phyloP scores from a whole-genome alignment of 139 green algal species.

The Picochlorum sp. region DNA sequence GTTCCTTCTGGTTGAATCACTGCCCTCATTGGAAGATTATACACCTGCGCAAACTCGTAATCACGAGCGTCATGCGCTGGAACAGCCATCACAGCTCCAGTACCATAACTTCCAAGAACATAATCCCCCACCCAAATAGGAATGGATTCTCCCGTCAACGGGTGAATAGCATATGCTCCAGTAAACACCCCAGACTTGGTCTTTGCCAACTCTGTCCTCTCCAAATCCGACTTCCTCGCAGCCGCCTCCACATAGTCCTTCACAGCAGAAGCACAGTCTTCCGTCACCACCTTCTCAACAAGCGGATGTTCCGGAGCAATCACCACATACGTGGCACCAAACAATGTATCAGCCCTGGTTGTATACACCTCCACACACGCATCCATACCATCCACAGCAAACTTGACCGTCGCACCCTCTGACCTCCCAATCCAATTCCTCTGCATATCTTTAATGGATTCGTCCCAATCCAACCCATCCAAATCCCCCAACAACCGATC shows the following conservation, averaged over 20 bases:
- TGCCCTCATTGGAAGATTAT: slow-evolving; percentile 60
- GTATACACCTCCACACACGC: slow-evolving; percentile 70
- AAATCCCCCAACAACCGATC: slow-evolving; percentile 90
- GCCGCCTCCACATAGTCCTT: slow-evolving; percentile 70
- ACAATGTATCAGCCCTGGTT: slow-evolving; percentile 92
- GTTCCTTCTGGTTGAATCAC: slow-evolving; percentile 33
- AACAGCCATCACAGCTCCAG: slow-evolving; percentile 95
- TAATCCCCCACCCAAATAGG: slow-evolving; percentile 97
- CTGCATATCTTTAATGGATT: slow-evolving; percentile 98
- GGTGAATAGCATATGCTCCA: slow-evolving; percentile 75
- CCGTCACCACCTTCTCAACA: slow-evolving; percentile 33
- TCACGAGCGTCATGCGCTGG: slow-evolving; percentile 89
- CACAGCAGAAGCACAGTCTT: slow-evolving; percentile 9
- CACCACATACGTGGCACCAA: slow-evolving; percentile 94
- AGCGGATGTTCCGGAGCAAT: slow-evolving; percentile 92
- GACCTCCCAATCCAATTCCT: slow-evolving; percentile 95
- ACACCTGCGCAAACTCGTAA: slow-evolving; percentile 79
- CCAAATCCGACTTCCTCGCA: slow-evolving; percentile 78
- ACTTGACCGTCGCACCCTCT: slow-evolving; percentile 48
- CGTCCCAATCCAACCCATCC: slow-evolving; percentile 86
- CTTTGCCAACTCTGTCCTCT: slow-evolving; percentile 89
- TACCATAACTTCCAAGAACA: slow-evolving; percentile 91
- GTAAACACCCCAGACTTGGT: slow-evolving; percentile 89
- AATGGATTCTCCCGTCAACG: slow-evolving; percentile 66
- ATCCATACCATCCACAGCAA: slow-evolving; percentile 23